These are phyloP conservation scores for Tricholoma terreum DNA, from an alignment of 768 basidiomycete genomes.

Conservation along the genomic window DNA sequence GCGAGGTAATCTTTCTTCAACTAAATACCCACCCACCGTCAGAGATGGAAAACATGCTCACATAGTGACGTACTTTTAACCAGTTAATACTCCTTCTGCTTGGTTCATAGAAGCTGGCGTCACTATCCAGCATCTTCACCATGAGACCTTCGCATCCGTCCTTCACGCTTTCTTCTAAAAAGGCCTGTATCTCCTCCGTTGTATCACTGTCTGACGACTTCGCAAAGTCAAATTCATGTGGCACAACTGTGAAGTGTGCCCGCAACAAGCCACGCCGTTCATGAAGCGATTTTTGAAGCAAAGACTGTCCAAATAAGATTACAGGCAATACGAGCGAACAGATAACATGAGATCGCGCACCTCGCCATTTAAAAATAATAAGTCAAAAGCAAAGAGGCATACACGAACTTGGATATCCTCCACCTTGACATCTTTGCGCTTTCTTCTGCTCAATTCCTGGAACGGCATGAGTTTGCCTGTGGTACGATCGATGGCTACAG, in stretches of 20 bases:
- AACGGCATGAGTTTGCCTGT: slow-evolving; percentile 92
- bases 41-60: neutral
- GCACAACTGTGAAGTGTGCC: slow-evolving; percentile 76
- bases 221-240: slow-evolving; percentile 92
- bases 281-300: slow-evolving; percentile 71
- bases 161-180: slow-evolving; percentile 95
- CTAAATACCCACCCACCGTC: slow-evolving; percentile 38
- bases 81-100: slow-evolving; percentile 95
- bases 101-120: slow-evolving; percentile 93
- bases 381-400: slow-evolving; percentile 94
- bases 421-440: slow-evolving; percentile 96
- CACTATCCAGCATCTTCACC: slow-evolving; percentile 97
- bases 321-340: neutral
- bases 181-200: slow-evolving; percentile 90
- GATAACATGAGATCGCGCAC: slow-evolving; percentile 40
- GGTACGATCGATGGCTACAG: slow-evolving; percentile 88
- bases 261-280: slow-evolving; percentile 77
- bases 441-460: slow-evolving; percentile 92
- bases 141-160: slow-evolving; percentile 99
- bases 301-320: slow-evolving; percentile 47
- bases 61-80: slow-evolving; percentile 70
- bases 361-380: slow-evolving; percentile 96
- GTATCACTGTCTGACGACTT: slow-evolving; percentile 86
- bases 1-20: slow-evolving; percentile 98
- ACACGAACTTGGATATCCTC: slow-evolving; percentile 98